Evolutionary conservation across 2,329 filamentous ascomycete species (phyloP), one percentile per base, ranked within the genome.

Genomic region (Hymenoscyphus scutula): DNA sequence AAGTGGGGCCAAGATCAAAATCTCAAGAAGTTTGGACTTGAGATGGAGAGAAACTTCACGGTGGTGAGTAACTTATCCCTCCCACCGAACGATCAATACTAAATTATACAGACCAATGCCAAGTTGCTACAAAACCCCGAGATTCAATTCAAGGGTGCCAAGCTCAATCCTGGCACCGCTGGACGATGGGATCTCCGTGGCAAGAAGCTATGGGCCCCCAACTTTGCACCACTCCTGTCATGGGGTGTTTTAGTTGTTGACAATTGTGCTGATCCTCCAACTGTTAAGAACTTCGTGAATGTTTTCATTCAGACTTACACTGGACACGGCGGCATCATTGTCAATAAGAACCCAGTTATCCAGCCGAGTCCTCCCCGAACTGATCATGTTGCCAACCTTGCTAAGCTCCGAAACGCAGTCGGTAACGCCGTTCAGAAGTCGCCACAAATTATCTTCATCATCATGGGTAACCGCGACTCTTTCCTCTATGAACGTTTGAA

Each of bases 101-200:
- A 48, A 70, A 53, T n/a, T 27, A 15, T 13, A 13, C 60, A 78
- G 64, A 87, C 88, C 0, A 84, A 89, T 60, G 94, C 89, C 23
- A 85, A 88, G 2, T 74, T 97, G 0, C 79, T 99, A 0, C 80
- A 82, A 0, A 82, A 87, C 3, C 94, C 95, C 0, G 81, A 83
- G 29, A 84, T 98, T 10, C 79, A 86, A 51, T 97, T 92, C 71
- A 62, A 61, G 6, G 61, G 53, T 13, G 55, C 56, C 15, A 77
- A 79, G 19, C 77, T 80, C 5, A 85, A 88, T 61, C 90, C 91
- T 1, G 82, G 84, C 23, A 84, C 82, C 19, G 76, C 77, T 32
- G 95, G 94, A 37, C 88, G 92, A 27, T 99, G 95, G 95, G 91
- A 96, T 74, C 80, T 98, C 11, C 87, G 91, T 48, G 87, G 87